Evolutionary conservation across 768 basidiomycete species (phyloP), one percentile per base, ranked within the genome.

Genomic region (Tulasnella sp.): DNA sequence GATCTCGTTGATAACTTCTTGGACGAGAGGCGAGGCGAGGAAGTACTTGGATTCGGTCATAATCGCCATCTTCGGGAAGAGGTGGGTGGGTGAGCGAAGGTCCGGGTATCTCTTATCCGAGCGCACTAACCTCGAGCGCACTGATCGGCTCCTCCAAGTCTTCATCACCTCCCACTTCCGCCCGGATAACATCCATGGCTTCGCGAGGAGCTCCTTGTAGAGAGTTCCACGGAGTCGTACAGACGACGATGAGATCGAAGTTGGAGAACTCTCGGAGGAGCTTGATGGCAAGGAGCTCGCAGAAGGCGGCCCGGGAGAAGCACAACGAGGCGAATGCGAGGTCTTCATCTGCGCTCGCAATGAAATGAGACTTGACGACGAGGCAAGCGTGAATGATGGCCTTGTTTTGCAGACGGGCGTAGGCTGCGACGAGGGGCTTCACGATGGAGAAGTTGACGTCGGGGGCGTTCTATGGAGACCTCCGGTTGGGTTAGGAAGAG

Each of bases 271-370:
- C 84, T 26, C 85, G 86, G 12, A 95, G 83, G 29, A 95, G 85
- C 77, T 97, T 97, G 83, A 93, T 88, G 9, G 95, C 94, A 22
- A 97, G 80, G 17, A 97, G 86, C 78, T 97, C 94, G 80, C 93
- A 95, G 11, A 95, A 83, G 36, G 84, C 88, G 4, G 94, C 95
- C 44, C 90, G 83, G 11, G 87, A 81, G 8, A 82, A 79, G 82
- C 91, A 89, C 70, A 97, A 83, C 17, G 85, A 87, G 9, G 92
- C 85, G 80, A 89, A 89, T 16, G 92, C 91, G 62, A 97, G 83
- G 76, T 95, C 88, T 2, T 83, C 82, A 32, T 87, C 87, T 3
- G 88, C 85, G 64, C 88, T 84, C 11, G 86, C 82, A 19, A 92
- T 83, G 78, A 95, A 97, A 78, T 92, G 90, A 5, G 88, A 88